Percentiles rank a stretch among this genome's conserved stretches.
phyloP scores from a whole-genome alignment of 1,284 basidiomycete genomes.

The Phylloboletellus chloephorus region DNA sequence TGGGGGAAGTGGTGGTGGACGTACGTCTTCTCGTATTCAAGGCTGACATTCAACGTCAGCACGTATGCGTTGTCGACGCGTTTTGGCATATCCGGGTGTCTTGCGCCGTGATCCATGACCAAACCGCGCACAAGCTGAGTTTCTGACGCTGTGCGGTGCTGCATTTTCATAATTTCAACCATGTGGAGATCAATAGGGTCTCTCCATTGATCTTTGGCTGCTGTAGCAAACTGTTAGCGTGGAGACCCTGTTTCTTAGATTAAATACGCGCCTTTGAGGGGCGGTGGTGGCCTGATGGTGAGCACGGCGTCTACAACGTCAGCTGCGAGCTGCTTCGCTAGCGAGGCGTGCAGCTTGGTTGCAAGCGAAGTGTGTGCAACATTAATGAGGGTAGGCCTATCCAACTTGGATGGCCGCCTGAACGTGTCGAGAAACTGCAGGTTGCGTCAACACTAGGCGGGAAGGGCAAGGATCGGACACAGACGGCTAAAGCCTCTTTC shows the following conservation, averaged over 20 bases:
- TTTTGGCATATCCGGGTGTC: conserved; percentile 99
- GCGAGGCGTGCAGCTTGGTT: conserved; percentile 82
- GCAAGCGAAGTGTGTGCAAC: conserved; percentile 93
- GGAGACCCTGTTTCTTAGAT: conserved; percentile 17
- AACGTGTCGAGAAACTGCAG: conserved; percentile 87
- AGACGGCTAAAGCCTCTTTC: conserved; percentile 83
- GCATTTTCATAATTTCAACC: conserved; percentile 99
- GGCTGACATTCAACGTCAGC: conserved; percentile 93
- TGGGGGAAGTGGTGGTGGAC: conserved; percentile 33
- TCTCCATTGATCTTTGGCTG: conserved; percentile 59
- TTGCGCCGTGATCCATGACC: conserved; percentile 92
- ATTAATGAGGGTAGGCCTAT: conserved; percentile 87
- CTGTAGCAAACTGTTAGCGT: conserved; percentile 35
- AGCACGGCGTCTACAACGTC: conserved; percentile 96
- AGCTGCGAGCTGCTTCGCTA: conserved; percentile 87
- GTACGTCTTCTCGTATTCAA: conserved; percentile 99
- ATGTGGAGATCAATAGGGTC: conserved; percentile 98
- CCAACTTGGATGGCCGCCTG: conserved; percentile 70
- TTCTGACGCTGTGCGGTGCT: conserved; percentile 96
- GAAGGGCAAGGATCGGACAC: conserved; percentile 31
- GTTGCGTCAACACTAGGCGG: conserved; percentile 15
- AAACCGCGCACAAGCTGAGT: conserved; percentile 96
- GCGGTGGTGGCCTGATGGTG: conserved; percentile 74
- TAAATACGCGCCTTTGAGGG: conserved; percentile 47
- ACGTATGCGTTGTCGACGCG: conserved; percentile 96